Conservation (phyloP, 2,329 filamentous ascomycete species). For the Neofusicoccum ribis region DNA sequence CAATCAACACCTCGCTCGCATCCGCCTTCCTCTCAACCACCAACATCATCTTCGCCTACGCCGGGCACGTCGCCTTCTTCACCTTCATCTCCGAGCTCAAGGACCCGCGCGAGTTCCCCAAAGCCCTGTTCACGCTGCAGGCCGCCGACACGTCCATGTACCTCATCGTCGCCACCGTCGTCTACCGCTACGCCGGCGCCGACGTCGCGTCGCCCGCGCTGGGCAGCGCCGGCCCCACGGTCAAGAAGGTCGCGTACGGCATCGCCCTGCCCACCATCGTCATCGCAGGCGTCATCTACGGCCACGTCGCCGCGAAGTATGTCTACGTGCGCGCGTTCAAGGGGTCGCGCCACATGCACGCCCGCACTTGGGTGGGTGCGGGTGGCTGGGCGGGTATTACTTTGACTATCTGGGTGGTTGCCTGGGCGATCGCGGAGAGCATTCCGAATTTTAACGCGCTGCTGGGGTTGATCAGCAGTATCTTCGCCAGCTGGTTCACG, state of each 20-base stretch:
- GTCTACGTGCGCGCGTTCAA: conserved; percentile 65
- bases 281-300: conserved; percentile 70
- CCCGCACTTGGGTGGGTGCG: conserved; percentile 45
- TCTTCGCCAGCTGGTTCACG: conserved; percentile 70
- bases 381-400: conserved; percentile 61
- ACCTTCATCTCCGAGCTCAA: conserved; percentile 65
- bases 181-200: conserved; percentile 66
- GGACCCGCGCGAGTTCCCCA: conserved; percentile 60
- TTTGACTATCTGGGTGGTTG: conserved; percentile 58
- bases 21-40: conserved; percentile 39
- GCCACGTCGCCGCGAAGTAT: conserved; percentile 65
- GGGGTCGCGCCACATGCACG: conserved; percentile 57
- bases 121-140: conserved; percentile 64
- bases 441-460: conserved; percentile 72
- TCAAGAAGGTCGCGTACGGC: conserved; percentile 67
- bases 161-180: conserved; percentile 64
- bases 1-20: conserved; percentile 40
- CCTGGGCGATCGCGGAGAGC: conserved; percentile 68
- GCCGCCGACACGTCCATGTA: conserved; percentile 62
- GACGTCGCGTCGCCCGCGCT: conserved; percentile 66
- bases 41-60: conserved; percentile 72
- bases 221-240: conserved; percentile 56
- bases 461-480: conserved; percentile 60
- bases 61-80: conserved; percentile 68
- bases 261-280: conserved; percentile 70